Evolutionary conservation across 768 basidiomycete genomes (phyloP), one percentile per base, ranked within the genome.

Genomic region (Candolleomyces efflorescens): DNA sequence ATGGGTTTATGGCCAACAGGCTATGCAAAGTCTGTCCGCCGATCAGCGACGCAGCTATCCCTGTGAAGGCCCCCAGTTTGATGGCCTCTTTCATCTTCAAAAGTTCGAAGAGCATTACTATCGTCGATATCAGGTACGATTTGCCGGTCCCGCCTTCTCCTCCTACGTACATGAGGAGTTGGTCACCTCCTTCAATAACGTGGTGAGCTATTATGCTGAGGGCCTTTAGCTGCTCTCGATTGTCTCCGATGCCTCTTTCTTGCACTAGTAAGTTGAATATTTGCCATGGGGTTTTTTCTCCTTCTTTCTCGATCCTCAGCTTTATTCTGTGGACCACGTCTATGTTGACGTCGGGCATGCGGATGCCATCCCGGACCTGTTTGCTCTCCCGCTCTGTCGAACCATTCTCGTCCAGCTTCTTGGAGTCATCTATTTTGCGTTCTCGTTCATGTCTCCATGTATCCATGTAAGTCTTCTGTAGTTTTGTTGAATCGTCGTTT

Each of bases 61-160:
- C 71, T 5, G 73, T 73, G 15, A 65, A 67, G 13, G 71, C 69
- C 6, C 63, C 54, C 0, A 66, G 50, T 0, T 64, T 43, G 5
- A 72, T 36, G n/a, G 65, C 55, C 3, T 62, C 37, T 1, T 39
- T 9, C 3, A 59, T 32, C 0, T 49, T 52, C 22, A 61, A 41
- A 2, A 20, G 17, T 2, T 48, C 39, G 26, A 70, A 69, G 0
- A 72, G 53, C 0, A 9, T 5, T 0, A 63, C 58, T 3, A 73
- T 54, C 0, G 65, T 55, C 10, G 62, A 56, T 0, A 72, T 64
- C 2, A 71, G 60, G 51, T 70, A 67, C 0, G 65, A 68, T 53
- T 71, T 73, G 1, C 70, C 68, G 0, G 70, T 69, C 9, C 70
- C 70, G 0, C 69, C 70, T 0, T 67, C 67, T 1, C 62, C 70